phyloP scores from a whole-genome alignment of 176 grass and related monocot genomes.

The Panicum miliaceum region DNA sequence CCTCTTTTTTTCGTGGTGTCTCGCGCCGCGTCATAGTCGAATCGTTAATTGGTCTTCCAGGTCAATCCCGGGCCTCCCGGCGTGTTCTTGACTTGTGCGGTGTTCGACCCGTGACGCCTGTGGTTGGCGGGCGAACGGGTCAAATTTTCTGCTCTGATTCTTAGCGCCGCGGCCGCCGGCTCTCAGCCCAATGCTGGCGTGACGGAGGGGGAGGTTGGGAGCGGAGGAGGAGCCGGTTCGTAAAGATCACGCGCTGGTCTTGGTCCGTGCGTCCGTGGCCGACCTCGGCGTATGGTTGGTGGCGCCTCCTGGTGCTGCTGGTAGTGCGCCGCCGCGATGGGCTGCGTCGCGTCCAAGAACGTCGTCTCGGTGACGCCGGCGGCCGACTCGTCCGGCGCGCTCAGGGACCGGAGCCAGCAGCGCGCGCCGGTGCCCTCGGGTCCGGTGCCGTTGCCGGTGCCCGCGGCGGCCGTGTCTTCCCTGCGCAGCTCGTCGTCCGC shows the following conservation, averaged over 20 bases:
- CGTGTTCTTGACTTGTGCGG: conserved; percentile 45
- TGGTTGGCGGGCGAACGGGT: conserved; percentile 25
- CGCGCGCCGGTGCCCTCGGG: background rate
- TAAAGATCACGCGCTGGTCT: background rate
- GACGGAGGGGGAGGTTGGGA: background rate
- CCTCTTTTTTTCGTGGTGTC: background rate
- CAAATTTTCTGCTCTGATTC: conserved; percentile 11
- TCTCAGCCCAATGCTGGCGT: conserved; percentile 42
- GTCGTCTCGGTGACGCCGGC: conserved; percentile 67
- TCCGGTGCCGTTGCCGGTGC: background rate
- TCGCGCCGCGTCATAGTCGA: conserved; percentile 33
- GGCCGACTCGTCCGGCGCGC: conserved; percentile 52
- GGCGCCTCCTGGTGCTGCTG: background rate
- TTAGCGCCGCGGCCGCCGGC: background rate
- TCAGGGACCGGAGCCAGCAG: conserved; percentile 26
- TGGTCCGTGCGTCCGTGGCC: background rate
- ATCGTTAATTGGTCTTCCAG: conserved; percentile 43
- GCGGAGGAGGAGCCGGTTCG: background rate
- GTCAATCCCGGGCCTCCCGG: conserved; percentile 40
- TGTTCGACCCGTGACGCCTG: conserved; percentile 46
- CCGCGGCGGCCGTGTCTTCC: conserved; percentile 11
- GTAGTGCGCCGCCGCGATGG: conserved; percentile 53
- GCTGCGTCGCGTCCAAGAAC: conserved; percentile 92
- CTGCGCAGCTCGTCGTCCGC: conserved; percentile 39
- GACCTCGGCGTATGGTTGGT: conserved; percentile 33